Percentiles rank a stretch among this genome's conserved stretches.
Conservation (phyloP, 2,329 filamentous ascomycete species). For the Fusarium nematophilum region DNA sequence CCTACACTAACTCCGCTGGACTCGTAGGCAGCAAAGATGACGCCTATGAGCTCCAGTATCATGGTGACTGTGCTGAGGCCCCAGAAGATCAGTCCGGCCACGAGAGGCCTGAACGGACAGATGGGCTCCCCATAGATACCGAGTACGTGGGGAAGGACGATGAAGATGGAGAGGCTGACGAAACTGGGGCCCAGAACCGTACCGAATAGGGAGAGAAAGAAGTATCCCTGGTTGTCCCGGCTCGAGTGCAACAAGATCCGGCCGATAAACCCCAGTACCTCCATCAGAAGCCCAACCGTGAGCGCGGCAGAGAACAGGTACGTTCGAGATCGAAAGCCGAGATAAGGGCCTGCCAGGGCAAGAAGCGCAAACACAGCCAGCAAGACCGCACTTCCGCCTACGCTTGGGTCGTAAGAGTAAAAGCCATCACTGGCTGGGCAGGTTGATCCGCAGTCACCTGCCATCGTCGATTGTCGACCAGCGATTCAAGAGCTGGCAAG, state of each 20-base stretch:
- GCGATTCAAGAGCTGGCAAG: constrained; percentile 19
- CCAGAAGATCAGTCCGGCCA: constrained; percentile 50
- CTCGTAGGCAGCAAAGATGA: constrained; percentile 53
- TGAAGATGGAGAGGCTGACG: constrained; percentile 57
- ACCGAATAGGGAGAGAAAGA: constrained; percentile 59
- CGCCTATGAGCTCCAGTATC: constrained; percentile 54
- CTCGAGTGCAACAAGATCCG: constrained; percentile 55
- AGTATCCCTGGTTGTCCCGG: constrained; percentile 49
- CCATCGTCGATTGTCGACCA: constrained; percentile 46
- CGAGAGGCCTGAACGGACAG: constrained; percentile 50
- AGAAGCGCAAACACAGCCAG: constrained; percentile 55
- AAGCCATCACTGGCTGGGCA: constrained; percentile 53
- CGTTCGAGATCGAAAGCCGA: constrained; percentile 55
- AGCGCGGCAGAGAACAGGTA: constrained; percentile 55
- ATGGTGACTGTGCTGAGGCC: constrained; percentile 50
- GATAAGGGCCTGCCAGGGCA: constrained; percentile 51
- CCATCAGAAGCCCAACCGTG: constrained; percentile 55
- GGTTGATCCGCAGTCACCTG: constrained; percentile 49
- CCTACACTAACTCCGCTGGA: constrained; percentile 51
- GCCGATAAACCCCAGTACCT: constrained; percentile 60
- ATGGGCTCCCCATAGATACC: constrained; percentile 59
- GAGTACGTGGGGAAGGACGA: constrained; percentile 59
- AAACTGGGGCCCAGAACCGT: constrained; percentile 60
- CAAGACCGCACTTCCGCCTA: constrained; percentile 55
- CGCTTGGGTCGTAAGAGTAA: constrained; percentile 50